Evolutionary conservation across 768 basidiomycete species (phyloP).

Genomic region (Ramaria rubella): DNA sequence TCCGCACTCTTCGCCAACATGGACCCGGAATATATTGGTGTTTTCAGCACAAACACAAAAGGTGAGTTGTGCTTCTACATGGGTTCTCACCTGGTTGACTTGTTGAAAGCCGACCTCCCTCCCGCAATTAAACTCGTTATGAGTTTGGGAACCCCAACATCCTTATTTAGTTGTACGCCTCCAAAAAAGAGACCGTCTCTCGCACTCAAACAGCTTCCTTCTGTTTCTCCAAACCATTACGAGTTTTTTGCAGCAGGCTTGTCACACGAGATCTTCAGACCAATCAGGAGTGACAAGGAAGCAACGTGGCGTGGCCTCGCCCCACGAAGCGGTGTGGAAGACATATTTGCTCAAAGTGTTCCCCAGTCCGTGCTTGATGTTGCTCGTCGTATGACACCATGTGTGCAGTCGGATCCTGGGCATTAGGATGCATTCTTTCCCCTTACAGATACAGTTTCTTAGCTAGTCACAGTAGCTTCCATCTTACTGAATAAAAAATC

Average conservation of each 20-base stretch:
- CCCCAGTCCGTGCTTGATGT: background rate
- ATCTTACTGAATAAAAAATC: no score
- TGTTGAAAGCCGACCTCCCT: background rate
- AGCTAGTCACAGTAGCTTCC: no score
- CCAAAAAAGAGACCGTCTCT: no score
- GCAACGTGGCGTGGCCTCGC: background rate
- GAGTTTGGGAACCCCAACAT: background rate
- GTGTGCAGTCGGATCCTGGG: background rate
- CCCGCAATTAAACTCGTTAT: background rate
- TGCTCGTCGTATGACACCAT: background rate
- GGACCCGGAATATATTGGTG: constrained; percentile 19
- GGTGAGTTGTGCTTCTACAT: background rate
- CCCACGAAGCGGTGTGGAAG: background rate
- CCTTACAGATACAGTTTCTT: no score
- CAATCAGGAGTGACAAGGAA: background rate
- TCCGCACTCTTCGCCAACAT: constrained; percentile 19
- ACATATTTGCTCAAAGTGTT: no score
- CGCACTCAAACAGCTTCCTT: background rate
- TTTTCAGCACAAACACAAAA: constrained; percentile 12
- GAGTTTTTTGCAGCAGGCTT: background rate
- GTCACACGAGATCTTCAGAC: background rate
- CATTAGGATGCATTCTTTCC: background rate
- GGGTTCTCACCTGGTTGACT: background rate
- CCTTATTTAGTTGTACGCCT: background rate
- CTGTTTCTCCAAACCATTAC: background rate